Conservation (phyloP, 2,329 filamentous ascomycete species). For the Exophiala spinifera region DNA sequence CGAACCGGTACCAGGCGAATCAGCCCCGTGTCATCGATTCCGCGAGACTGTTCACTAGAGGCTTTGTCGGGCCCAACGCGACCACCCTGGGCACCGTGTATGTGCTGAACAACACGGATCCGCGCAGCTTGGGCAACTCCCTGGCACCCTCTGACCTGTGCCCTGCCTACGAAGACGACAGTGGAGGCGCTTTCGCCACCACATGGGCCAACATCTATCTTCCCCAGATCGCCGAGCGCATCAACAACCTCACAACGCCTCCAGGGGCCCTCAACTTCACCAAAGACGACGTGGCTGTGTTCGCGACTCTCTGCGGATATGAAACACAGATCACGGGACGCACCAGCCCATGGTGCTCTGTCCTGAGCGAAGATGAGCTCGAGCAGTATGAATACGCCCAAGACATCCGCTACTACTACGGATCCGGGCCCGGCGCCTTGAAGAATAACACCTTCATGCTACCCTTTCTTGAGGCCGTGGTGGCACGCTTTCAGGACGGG, state of each 20-base stretch:
- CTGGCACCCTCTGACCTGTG: constrained; percentile 63
- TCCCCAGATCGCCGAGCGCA: constrained; percentile 52
- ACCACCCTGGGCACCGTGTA: constrained; percentile 55
- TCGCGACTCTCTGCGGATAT: constrained; percentile 67
- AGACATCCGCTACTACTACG: constrained; percentile 67
- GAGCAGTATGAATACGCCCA: constrained; percentile 65
- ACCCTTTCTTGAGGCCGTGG: constrained; percentile 57
- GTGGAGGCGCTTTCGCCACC: constrained; percentile 47
- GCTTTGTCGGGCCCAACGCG: constrained; percentile 58
- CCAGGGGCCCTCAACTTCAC: constrained; percentile 55
- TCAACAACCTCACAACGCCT: constrained; percentile 50
- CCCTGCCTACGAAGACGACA: constrained; percentile 56
- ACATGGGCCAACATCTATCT: constrained; percentile 53
- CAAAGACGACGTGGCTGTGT: constrained; percentile 52
- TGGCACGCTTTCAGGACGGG: constrained; percentile 53
- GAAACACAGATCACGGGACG: constrained; percentile 64
- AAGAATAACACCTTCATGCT: constrained; percentile 59
- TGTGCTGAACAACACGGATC: constrained; percentile 55
- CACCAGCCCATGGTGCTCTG: constrained; percentile 60
- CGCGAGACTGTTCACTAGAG: constrained; percentile 59
- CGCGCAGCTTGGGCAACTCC: constrained; percentile 57
- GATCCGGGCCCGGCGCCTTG: constrained; percentile 55
- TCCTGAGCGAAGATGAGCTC: constrained; percentile 62
- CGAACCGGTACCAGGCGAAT: constrained; percentile 48
- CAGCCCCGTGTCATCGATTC: constrained; percentile 64